A percentile compares a stretch with the other conserved stretches of the same genome.
Evolutionary conservation across 2,329 filamentous ascomycete species (phyloP).

Genomic region (Penicillium nordicum): DNA sequence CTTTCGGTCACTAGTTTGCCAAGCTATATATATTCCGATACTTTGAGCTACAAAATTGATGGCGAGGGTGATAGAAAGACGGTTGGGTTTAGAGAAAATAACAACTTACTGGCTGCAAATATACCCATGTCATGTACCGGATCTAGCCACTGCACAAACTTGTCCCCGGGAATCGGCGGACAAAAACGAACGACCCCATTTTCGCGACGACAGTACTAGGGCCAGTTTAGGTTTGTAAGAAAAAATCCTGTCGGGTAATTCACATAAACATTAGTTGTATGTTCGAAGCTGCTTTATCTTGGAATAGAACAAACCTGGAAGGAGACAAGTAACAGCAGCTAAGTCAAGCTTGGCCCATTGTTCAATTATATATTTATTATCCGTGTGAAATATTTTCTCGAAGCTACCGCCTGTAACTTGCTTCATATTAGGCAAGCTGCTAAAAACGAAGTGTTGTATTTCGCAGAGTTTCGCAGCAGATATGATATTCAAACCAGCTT

Average conservation of each 20-base stretch:
- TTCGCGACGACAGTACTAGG: neutral
- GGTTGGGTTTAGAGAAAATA: neutral
- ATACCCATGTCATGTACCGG: neutral
- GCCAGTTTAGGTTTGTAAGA: neutral
- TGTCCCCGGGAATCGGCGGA: neutral
- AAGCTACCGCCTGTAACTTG: neutral
- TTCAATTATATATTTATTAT: neutral
- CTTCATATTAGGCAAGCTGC: neutral
- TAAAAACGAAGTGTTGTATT: neutral
- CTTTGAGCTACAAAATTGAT: neutral
- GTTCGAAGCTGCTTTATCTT: neutral
- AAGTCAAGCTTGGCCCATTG: neutral
- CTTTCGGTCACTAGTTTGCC: neutral
- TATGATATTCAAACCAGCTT: neutral
- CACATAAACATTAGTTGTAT: neutral
- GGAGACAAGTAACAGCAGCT: neutral
- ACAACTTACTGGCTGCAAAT: neutral
- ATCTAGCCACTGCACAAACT: neutral
- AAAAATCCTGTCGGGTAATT: neutral
- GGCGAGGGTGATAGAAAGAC: neutral
- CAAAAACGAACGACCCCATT: neutral
- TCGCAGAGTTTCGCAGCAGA: neutral
- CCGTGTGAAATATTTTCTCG: neutral
- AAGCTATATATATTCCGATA: neutral
- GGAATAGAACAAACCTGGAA: neutral